Percentiles rank a stretch among this genome's conserved stretches.
phyloP scores from a whole-genome alignment of 768 basidiomycete species.

The Sporobolomyces pararoseus region DNA sequence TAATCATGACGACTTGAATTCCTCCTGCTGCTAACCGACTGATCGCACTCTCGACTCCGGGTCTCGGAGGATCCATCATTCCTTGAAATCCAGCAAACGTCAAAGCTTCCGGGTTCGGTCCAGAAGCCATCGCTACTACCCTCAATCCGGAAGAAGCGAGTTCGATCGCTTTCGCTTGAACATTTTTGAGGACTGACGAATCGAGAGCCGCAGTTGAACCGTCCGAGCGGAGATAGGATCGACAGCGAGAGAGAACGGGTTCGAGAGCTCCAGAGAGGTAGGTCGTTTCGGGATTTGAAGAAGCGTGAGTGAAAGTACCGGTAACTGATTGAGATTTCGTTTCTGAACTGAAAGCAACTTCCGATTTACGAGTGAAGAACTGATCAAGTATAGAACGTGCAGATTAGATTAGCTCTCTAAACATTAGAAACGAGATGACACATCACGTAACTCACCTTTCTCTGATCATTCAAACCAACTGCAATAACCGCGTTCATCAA shows the following conservation, averaged over 20 bases:
- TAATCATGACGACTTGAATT: conserved; percentile 97
- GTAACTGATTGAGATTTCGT: conserved; percentile 89
- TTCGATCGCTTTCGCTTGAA: conserved; percentile 66
- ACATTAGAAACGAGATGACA: background rate
- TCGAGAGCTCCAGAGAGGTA: conserved; percentile 93
- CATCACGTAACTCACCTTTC: conserved; percentile 57
- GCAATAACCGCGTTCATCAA: conserved; percentile 70
- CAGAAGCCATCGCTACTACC: conserved; percentile 88
- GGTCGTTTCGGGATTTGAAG: conserved; percentile 64
- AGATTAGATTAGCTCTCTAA: background rate
- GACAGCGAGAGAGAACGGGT: conserved; percentile 75
- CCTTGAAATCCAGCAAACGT: conserved; percentile 90
- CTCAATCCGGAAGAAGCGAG: conserved; percentile 62
- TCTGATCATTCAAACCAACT: conserved; percentile 66
- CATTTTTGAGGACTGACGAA: conserved; percentile 61
- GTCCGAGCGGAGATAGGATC: conserved; percentile 82
- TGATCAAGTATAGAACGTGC: conserved; percentile 46
- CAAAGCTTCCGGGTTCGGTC: conserved; percentile 59
- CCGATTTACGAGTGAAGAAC: conserved; percentile 54
- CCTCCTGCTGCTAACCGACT: conserved; percentile 73
- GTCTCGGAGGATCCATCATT: conserved; percentile 90
- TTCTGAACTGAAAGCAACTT: conserved; percentile 89
- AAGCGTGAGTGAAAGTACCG: conserved; percentile 53
- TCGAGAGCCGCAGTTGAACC: conserved; percentile 82
- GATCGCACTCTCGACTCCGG: conserved; percentile 88